A percentile compares a stretch with the other conserved stretches of the same genome.
Conservation (phyloP, 805 yeast genomes). For the Suhomyces tanzawaensis region DNA sequence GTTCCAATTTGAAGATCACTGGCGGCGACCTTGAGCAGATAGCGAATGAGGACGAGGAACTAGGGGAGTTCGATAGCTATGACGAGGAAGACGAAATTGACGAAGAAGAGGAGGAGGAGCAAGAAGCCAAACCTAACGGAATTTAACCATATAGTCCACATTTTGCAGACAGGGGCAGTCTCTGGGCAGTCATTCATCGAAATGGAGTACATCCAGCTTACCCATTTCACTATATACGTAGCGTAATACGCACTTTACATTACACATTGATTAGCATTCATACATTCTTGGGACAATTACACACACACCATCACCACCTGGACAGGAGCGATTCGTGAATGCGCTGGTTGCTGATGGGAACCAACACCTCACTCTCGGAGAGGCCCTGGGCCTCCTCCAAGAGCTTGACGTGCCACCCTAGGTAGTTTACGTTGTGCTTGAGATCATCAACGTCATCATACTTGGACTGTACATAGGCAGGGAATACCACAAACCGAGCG, state of each 20-base stretch:
- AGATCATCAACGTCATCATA: conserved; percentile 30
- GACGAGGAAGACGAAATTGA: conserved; percentile 11
- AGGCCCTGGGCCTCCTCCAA: conserved; percentile 31
- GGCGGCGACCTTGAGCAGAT: conserved; percentile 22
- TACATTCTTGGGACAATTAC: no score
- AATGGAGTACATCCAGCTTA: no score
- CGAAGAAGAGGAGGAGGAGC: conserved; percentile 18
- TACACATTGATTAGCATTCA: no score
- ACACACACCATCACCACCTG: no score
- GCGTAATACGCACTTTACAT: no score
- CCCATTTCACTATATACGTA: no score
- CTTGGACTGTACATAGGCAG: conserved; percentile 21
- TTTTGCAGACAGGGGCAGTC: no score
- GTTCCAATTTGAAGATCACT: conserved; percentile 24
- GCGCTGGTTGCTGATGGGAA: conserved; percentile 20
- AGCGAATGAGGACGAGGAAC: conserved; percentile 13
- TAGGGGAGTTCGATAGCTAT: conserved; percentile 7
- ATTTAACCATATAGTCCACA: no score
- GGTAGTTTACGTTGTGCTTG: conserved; percentile 28
- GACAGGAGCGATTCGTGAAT: no score
- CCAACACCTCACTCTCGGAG: conserved; percentile 25
- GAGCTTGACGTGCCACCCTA: conserved; percentile 36
- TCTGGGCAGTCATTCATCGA: no score
- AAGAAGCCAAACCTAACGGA: no score
- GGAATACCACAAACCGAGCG: conserved; percentile 27